phyloP scores from a whole-genome alignment of 2,329 filamentous ascomycete species.

The Venturia nashicola region DNA sequence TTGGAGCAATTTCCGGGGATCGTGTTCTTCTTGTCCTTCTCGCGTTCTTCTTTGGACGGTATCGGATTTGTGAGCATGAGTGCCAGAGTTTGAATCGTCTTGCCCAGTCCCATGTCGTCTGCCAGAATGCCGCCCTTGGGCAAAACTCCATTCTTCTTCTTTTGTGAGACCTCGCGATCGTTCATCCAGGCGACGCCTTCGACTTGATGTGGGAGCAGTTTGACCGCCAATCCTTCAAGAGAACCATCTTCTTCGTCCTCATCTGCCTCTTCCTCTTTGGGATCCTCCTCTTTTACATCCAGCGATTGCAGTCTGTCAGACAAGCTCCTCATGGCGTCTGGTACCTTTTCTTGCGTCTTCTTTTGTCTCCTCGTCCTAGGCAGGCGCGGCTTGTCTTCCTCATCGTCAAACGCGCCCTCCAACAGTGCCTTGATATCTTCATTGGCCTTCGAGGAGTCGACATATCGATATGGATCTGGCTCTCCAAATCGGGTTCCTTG shows the following conservation, averaged over 20 bases:
- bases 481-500: constrained; percentile 38
- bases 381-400: constrained; percentile 37
- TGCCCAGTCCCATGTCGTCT: constrained; percentile 94
- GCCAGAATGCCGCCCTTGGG: constrained; percentile 91
- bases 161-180: constrained; percentile 75
- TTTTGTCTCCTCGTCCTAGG: constrained; percentile 25
- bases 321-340: constrained; percentile 24
- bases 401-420: constrained; percentile 65
- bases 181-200: constrained; percentile 94
- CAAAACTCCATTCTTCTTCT: constrained; percentile 64
- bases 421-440: constrained; percentile 72
- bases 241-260: constrained; percentile 45
- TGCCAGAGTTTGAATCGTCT: constrained; percentile 88
- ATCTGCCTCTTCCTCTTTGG: constrained; percentile 29
- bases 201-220: constrained; percentile 83
- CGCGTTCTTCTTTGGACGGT: constrained; percentile 35
- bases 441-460: constrained; percentile 58
- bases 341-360: constrained; percentile 15
- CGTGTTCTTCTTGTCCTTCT: constrained; percentile 44
- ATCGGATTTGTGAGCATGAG: constrained; percentile 75
- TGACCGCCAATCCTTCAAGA: constrained; percentile 74
- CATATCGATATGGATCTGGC: constrained; percentile 46
- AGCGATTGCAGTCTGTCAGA: constrained; percentile 32
- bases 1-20: constrained; percentile 58
- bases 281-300: constrained; percentile 38